These are phyloP conservation scores for Earliella scabrosa DNA, from an alignment of 1,284 basidiomycete genomes.

Conservation along the genomic window DNA sequence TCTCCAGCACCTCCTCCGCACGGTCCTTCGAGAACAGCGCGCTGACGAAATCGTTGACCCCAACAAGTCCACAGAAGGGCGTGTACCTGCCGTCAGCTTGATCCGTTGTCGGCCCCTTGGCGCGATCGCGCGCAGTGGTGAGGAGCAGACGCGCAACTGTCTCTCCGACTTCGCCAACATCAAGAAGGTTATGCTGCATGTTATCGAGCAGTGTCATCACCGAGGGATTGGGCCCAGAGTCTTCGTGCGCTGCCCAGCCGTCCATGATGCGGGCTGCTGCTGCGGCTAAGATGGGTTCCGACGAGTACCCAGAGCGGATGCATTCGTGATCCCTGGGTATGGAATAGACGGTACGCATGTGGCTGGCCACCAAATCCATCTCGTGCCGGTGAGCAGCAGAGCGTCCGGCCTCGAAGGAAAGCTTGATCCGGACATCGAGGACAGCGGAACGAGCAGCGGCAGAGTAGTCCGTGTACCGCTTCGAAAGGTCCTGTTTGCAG, in stretches of 20 bases:
- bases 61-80: not conserved
- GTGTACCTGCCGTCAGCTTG: not conserved
- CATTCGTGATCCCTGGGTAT: constrained; percentile 8
- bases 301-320: constrained; percentile 13
- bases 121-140: not conserved
- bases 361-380: constrained; percentile 9
- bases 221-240: not conserved
- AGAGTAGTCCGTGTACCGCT: not conserved
- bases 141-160: constrained; percentile 1
- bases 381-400: not conserved
- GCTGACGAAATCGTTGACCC: constrained; percentile 1
- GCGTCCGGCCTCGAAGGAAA: not conserved
- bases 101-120: not conserved
- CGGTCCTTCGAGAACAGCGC: not conserved
- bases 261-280: not conserved
- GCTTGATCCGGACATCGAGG: constrained; percentile 5
- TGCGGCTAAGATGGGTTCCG: constrained; percentile 14
- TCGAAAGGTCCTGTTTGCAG: not conserved
- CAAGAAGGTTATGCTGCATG: not conserved
- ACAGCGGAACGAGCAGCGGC: not conserved
- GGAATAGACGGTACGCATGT: constrained; percentile 14
- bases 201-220: not conserved
- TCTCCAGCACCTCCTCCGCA: constrained; percentile 2
- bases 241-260: not conserved
- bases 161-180: not conserved